Evolutionary conservation across 768 basidiomycete species (phyloP), one percentile per base, ranked within the genome.

Genomic region (Hygrocybe coccinea): DNA sequence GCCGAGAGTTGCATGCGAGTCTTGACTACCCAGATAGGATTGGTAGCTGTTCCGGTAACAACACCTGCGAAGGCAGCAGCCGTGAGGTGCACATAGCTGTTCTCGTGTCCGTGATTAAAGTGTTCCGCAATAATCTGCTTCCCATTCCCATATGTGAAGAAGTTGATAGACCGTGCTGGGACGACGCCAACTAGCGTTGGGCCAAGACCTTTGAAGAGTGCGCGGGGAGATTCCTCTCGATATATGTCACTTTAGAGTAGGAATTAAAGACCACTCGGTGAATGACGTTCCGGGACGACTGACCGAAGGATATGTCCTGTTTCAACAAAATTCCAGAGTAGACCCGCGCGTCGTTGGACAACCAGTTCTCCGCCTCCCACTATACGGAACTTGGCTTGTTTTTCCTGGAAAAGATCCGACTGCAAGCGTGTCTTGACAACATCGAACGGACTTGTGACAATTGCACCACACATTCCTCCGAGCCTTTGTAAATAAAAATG

Each of bases 1-100:
- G 76, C 70, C 2, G 71, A 74, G 14, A 99, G 82, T 66, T 99
- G 97, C 52, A 99, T 64, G 6, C 95, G 86, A 43, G 97, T 99
- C 71, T 98, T 99, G 58, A 99, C 92, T 46, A 99, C 97, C 97
- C 97, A 99, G 22, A 99, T 95, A 0, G 97, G 97, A 69, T 99
- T 99, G 19, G 97, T 98, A 10, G 84, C 91, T 0, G 91, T 87
- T 4, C 94, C 83, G 0, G 97, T 99, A 33, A 78, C 76, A 60
- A 98, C 75, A 0, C 95, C 95, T 1, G 95, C 95, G 9, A 85
- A 65, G 0, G 91, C 88, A 1, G 95, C 97, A 0, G 95, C 89
- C 1, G 76, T 58, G 21, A 98, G 84, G 68, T 98, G 95, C 0
- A 99, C 86, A 59, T 79, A 83, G 0, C 88, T 77, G 69, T 90